Evolutionary conservation across 164 flowering plant species (phyloP).

Genomic region (Kalanchoe fedtschenkoi): DNA sequence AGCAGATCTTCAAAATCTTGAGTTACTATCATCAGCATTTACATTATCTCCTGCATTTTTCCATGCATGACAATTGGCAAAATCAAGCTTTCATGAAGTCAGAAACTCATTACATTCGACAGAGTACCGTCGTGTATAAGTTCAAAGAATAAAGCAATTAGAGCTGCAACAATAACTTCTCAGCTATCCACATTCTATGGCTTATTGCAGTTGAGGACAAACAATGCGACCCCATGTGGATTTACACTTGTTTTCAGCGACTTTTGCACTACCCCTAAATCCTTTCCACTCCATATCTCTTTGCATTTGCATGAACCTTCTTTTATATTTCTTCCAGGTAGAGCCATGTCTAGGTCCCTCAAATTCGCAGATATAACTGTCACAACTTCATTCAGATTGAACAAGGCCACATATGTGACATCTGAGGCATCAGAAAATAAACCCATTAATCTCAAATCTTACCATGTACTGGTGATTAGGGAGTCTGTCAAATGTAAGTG

Average conservation of each 20-base stretch:
- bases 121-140: too few species aligned
- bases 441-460: neutral
- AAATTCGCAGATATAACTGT: slow-evolving; percentile 34
- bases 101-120: too few species aligned
- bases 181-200: too few species aligned
- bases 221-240: slow-evolving; percentile 44
- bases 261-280: slow-evolving; percentile 16
- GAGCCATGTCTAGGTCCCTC: slow-evolving; percentile 32
- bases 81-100: too few species aligned
- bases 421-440: slow-evolving; percentile 29
- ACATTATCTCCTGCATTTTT: too few species aligned
- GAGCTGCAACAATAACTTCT: too few species aligned
- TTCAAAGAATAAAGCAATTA: too few species aligned
- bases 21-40: too few species aligned
- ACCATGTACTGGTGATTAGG: too few species aligned
- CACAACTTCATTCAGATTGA: slow-evolving; percentile 42
- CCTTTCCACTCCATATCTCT: slow-evolving; percentile 64
- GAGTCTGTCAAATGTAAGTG: neutral
- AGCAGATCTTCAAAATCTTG: too few species aligned
- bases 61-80: too few species aligned
- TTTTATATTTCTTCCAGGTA: slow-evolving; percentile 24
- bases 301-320: slow-evolving; percentile 26
- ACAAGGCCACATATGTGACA: slow-evolving; percentile 59
- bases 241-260: slow-evolving; percentile 31
- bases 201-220: slow-evolving; percentile 29